A percentile compares a stretch with the other conserved stretches of the same genome.
Conservation (phyloP, 139 green algal genomes). For the Edaphochlamys debaryana region DNA sequence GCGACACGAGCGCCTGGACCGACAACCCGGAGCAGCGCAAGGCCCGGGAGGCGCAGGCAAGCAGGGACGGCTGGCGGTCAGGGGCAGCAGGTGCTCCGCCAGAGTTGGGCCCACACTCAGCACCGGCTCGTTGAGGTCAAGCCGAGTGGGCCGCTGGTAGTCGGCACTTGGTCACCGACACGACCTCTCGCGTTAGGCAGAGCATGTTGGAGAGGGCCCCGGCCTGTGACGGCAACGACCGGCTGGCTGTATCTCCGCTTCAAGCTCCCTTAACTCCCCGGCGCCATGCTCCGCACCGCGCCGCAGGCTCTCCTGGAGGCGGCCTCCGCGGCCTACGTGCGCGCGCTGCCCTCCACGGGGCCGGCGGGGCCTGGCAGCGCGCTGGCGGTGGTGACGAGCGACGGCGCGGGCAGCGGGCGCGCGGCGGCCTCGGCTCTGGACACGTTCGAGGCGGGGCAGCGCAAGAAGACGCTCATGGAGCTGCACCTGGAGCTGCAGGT, state of each 20-base stretch:
- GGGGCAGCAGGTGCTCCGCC: no score
- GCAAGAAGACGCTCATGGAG: constrained; percentile 80
- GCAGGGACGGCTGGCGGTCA: no score
- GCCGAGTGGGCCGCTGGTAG: no score
- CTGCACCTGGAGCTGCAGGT: constrained; percentile 61
- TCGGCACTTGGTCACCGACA: no score
- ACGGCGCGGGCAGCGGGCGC: not conserved
- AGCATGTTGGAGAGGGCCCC: no score
- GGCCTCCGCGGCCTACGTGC: constrained; percentile 1
- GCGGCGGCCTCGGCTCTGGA: constrained; percentile 32
- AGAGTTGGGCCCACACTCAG: no score
- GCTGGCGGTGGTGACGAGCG: not conserved
- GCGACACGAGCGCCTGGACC: constrained; percentile 79
- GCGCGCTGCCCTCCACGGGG: constrained; percentile 19
- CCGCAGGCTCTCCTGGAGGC: constrained; percentile 38
- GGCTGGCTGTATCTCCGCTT: no score
- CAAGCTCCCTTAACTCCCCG: no score
- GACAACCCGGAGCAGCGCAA: constrained; percentile 68
- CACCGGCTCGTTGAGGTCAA: no score
- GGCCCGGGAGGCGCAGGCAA: constrained; percentile 18
- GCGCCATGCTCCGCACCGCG: constrained; percentile 21
- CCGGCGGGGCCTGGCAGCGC: not conserved
- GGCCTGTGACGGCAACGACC: no score
- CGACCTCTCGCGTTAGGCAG: no score
- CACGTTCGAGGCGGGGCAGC: constrained; percentile 49